Base-by-base conservation (phyloP, 1,284 basidiomycete species). In the Cutaneotrichosporon dermatis region DNA sequence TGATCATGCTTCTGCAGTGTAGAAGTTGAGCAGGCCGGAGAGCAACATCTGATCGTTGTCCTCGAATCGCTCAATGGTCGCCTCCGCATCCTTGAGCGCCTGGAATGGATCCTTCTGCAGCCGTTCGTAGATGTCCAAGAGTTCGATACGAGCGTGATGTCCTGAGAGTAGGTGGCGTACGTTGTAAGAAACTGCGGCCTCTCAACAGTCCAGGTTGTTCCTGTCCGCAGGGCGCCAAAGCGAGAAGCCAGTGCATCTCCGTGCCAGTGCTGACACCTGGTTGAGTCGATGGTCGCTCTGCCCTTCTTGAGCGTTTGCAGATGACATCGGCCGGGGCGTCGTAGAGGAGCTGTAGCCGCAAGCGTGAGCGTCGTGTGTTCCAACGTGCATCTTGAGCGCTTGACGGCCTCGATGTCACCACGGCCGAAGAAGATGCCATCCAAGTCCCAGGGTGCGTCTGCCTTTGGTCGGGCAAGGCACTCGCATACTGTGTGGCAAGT, bases 321-420 rank as follows among this genome's bases (percentile, higher is more conserved):
- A 66, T 48, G 2, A 57, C 58, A 3, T 60, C 57, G 7, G 58
- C 11, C 0, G 72, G 69, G 1, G 71, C 70, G 44, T 71, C 68
- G 56, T 63, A 74, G 7, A 69, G 53, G 1, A 70, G 60, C 11
- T 68, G 63, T 4, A 71, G 58, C 0, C 71, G 66, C 3, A 74
- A 74, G 57, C 2, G 60, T 54, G 8, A 66, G 44, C 4, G 16
- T 63, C 55, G 39, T 54, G 59, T 3, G 69, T 55, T 10, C 60
- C 65, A 10, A 44, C 43, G 45, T 71, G 68, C 39, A 67, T 46
- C 4, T 44, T 40, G 6, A 70, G 55, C 3, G 36, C 45, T 9
- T 37, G 13, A 66, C 42, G 1, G 12, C 7, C 8, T 67, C 64
- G 8, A 63, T 44, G 16, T 67, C 68, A 10, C 39, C 10, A 2